Percentiles rank a stretch among this genome's conserved stretches.
phyloP scores from a whole-genome alignment of 1,139 yeast genomes.

The Scheffersomyces parashehatae region DNA sequence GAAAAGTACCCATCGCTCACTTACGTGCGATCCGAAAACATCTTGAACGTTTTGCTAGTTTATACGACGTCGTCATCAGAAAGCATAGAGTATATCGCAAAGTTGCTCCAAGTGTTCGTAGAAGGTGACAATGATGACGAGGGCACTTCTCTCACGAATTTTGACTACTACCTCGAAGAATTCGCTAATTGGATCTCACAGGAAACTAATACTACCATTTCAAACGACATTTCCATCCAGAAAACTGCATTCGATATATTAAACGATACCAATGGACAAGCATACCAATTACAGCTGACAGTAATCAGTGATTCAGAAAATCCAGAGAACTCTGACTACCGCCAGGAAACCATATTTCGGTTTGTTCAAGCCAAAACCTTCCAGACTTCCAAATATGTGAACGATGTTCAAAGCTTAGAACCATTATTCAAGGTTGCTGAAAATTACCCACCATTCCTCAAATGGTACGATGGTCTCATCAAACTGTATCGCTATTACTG shows the following conservation, averaged over 20 bases:
- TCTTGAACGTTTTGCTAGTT: slow-evolving; percentile 14
- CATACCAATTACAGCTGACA: neutral
- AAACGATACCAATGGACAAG: slow-evolving; percentile 1
- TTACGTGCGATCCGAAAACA: slow-evolving; percentile 7
- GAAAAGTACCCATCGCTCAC: neutral
- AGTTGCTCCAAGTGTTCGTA: slow-evolving; percentile 10
- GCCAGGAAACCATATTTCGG: slow-evolving; percentile 12
- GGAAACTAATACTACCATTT: neutral
- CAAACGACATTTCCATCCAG: neutral
- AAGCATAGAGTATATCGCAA: slow-evolving; percentile 6
- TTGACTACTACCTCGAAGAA: slow-evolving; percentile 23
- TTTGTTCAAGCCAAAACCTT: slow-evolving; percentile 27
- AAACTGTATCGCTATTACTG: slow-evolving; percentile 34
- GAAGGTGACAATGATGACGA: slow-evolving; percentile 4
- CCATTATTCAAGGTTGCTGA: slow-evolving; percentile 17
- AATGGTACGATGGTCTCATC: slow-evolving; percentile 32
- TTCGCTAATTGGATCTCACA: slow-evolving; percentile 17
- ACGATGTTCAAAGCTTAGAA: slow-evolving; percentile 14
- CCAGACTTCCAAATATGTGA: slow-evolving; percentile 21
- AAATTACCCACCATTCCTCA: slow-evolving; percentile 18
- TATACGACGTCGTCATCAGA: slow-evolving; percentile 15
- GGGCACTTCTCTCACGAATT: neutral
- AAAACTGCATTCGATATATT: slow-evolving; percentile 3
- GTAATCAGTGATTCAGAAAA: neutral
- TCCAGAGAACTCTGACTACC: neutral